Evolutionary conservation across 176 grass and related monocot genomes (phyloP), one percentile per base, ranked within the genome.

Genomic region (Cenchrus purpureus): DNA sequence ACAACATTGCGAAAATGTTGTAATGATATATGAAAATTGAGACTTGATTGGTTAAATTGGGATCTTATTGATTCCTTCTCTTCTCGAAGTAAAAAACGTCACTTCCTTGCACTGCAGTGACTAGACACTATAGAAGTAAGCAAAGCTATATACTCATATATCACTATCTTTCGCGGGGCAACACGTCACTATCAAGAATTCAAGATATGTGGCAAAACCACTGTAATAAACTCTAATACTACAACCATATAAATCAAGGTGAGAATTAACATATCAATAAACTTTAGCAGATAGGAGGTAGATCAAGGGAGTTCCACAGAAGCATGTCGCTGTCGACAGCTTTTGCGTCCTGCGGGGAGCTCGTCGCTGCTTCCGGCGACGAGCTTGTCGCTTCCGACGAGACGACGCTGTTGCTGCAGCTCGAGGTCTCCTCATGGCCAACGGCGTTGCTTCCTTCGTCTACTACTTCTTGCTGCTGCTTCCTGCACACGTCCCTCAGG

Each of bases 281-380:
- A 76, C 7, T 77, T 62, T 31, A 83, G 80, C 73, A 88, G 65
- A 88, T 83, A 22, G 73, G 73, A 44, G 86, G 73, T 45, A 88
- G 86, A 64, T 88, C 80, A 64, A 88, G 80, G 80, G 86, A 83
- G 79, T 31, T 88, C 86, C 86, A 88, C 4, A 87, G 44, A 15
- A 82, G 71, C 72, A 78, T 74, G 22, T 88, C 86, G 62, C 71
- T 28, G 5, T 87, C 86, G 42, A 69, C 79, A 15, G 51, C 60
- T 50, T 77, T 64, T 6, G 34, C 32, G 4, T 17, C 65, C 43
- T 66, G 44, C 22, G 86, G 76, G 0, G 44, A 29, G 79, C 34
- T 53, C 1, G 19, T 44, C 1, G 31, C 79, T 1, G 20, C 79
- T 4, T 82, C 80, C 63, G 72, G 79, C 43, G 86, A 87, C 12